phyloP scores from a whole-genome alignment of 1,139 yeast species.

The Lodderomyces margitis region DNA sequence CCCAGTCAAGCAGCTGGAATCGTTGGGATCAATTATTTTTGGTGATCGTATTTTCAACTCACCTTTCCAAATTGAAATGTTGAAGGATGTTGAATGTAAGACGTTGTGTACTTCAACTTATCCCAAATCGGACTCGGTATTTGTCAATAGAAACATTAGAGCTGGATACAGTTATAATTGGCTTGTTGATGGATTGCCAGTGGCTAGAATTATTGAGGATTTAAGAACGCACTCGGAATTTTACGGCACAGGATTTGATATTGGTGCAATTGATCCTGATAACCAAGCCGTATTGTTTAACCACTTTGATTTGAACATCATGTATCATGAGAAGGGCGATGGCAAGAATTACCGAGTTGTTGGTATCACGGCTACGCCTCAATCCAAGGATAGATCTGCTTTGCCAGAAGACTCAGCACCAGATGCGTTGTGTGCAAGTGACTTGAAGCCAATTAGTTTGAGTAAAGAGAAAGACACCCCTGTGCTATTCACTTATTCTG shows the following conservation, averaged over 20 bases:
- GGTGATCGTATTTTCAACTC: slow-evolving; percentile 96
- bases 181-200: slow-evolving; percentile 94
- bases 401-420: slow-evolving; percentile 36
- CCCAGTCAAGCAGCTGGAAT: slow-evolving; percentile 76
- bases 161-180: slow-evolving; percentile 88
- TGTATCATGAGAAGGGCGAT: slow-evolving; percentile 75
- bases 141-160: slow-evolving; percentile 72
- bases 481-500: slow-evolving; percentile 44
- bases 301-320: slow-evolving; percentile 76
- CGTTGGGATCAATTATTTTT: slow-evolving; percentile 87
- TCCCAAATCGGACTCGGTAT: slow-evolving; percentile 63
- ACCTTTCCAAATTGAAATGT: slow-evolving; percentile 79
- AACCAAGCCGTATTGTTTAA: slow-evolving; percentile 61
- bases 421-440: slow-evolving; percentile 11
- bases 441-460: slow-evolving; percentile 31
- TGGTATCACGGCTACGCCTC: slow-evolving; percentile 78
- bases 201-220: slow-evolving; percentile 63
- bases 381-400: slow-evolving; percentile 52
- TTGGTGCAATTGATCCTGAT: slow-evolving; percentile 61
- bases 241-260: slow-evolving; percentile 78
- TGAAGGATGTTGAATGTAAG: slow-evolving; percentile 66
- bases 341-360: slow-evolving; percentile 74
- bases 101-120: slow-evolving; percentile 60
- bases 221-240: slow-evolving; percentile 55
- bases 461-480: slow-evolving; percentile 28